phyloP scores from a whole-genome alignment of 208 protist species.

The Crithidia brevicula region DNA sequence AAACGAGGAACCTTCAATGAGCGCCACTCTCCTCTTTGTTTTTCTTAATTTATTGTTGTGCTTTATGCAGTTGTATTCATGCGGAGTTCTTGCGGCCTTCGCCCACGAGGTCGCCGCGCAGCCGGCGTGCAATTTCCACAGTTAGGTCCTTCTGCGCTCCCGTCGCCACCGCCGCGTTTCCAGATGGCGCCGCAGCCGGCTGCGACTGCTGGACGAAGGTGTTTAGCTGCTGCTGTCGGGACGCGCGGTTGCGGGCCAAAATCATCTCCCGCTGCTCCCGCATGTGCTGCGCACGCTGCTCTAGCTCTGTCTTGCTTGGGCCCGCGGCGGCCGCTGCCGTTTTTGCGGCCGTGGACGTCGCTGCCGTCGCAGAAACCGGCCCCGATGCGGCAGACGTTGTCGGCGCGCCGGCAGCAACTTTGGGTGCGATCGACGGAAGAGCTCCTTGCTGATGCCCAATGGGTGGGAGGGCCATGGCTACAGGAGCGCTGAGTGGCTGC shows the following conservation, averaged over 20 bases:
- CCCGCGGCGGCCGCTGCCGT: background rate
- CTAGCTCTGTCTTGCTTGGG: slow-evolving; percentile 74
- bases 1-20: too few relatives aligned
- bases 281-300: slow-evolving; percentile 79
- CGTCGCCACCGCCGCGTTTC: slow-evolving; percentile 15
- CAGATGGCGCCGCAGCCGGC: background rate
- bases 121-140: slow-evolving; percentile 79
- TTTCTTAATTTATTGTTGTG: too few relatives aligned
- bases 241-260: slow-evolving; percentile 72
- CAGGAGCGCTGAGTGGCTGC: background rate
- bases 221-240: slow-evolving; percentile 70
- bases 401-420: background rate
- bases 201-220: slow-evolving; percentile 52
- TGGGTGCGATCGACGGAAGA: slow-evolving; percentile 24
- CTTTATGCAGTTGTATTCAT: too few relatives aligned
- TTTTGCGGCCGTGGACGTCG: background rate
- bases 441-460: slow-evolving; percentile 23
- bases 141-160: slow-evolving; percentile 63
- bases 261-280: slow-evolving; percentile 85
- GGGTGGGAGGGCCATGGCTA: slow-evolving; percentile 4
- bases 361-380: background rate
- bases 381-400: background rate
- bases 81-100: slow-evolving; percentile 47
- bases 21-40: too few relatives aligned
- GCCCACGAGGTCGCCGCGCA: slow-evolving; percentile 80